Percentiles rank a stretch among this genome's conserved stretches.
phyloP scores from a whole-genome alignment of 805 yeast species.

The Scheffersomyces coipomensis region DNA sequence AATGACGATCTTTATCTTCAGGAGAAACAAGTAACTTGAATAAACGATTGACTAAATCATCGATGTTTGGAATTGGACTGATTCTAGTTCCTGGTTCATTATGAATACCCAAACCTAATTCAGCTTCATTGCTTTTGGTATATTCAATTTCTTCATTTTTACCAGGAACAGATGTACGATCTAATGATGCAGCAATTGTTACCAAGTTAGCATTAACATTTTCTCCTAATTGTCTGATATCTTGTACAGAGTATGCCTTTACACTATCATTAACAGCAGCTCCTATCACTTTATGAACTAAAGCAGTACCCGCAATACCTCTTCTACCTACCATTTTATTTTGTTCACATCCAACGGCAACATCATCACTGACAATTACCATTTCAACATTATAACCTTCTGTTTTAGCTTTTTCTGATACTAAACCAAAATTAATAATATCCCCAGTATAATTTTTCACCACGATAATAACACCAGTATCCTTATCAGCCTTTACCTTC shows the following conservation, averaged over 20 bases:
- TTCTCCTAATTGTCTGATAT: conserved; percentile 58
- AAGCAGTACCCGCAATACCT: conserved; percentile 87
- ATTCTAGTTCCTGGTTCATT: conserved; percentile 82
- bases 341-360: conserved; percentile 87
- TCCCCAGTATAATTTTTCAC: conserved; percentile 96
- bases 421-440: conserved; percentile 86
- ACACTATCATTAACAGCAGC: conserved; percentile 41
- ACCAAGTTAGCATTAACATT: conserved; percentile 65
- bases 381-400: conserved; percentile 72
- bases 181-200: conserved; percentile 87
- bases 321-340: conserved; percentile 93
- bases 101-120: conserved; percentile 94
- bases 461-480: conserved; percentile 69
- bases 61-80: conserved; percentile 69
- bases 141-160: conserved; percentile 45
- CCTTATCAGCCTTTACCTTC: conserved; percentile 49
- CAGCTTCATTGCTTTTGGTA: conserved; percentile 65
- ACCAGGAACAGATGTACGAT: conserved; percentile 89
- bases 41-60: conserved; percentile 54
- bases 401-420: conserved; percentile 83
- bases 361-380: conserved; percentile 85
- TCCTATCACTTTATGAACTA: conserved; percentile 84
- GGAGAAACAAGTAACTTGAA: conserved; percentile 59
- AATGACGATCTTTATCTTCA: conserved; percentile 74
- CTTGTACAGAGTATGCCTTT: conserved; percentile 32